phyloP scores from a whole-genome alignment of 2,329 filamentous ascomycete species.

The Ophiobolus disseminans region DNA sequence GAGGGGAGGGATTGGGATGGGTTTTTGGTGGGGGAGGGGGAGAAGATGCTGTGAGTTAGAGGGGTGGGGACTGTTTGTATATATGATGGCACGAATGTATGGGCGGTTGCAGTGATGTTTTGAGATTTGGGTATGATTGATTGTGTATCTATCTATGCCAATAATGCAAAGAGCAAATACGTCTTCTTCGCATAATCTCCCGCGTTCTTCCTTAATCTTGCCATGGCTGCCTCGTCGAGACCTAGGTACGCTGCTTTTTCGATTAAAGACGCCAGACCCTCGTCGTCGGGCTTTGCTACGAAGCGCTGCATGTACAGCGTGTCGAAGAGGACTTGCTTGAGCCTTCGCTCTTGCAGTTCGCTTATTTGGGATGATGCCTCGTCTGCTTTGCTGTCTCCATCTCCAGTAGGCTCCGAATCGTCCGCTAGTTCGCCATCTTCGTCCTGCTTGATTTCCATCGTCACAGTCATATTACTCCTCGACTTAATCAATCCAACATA shows the following conservation, averaged over 20 bases:
- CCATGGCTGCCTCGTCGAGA: constrained; percentile 57
- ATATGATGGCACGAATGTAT: not conserved
- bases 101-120: not conserved
- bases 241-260: constrained; percentile 54
- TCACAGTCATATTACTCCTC: not conserved
- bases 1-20: constrained; percentile 4
- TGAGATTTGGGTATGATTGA: not conserved
- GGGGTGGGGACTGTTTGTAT: too few relatives aligned
- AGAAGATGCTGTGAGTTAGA: not conserved
- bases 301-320: constrained; percentile 51
- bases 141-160: constrained; percentile 49
- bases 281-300: constrained; percentile 13
- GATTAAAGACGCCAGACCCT: not conserved
- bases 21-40: constrained; percentile 5
- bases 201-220: constrained; percentile 67
- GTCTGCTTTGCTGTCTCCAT: constrained; percentile 9
- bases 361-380: constrained; percentile 14
- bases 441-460: constrained; percentile 16
- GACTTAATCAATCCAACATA: constrained; percentile 45
- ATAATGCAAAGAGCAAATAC: constrained; percentile 78
- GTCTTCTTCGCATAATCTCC: constrained; percentile 85
- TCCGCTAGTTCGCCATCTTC: constrained; percentile 6
- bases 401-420: not conserved
- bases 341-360: constrained; percentile 30
- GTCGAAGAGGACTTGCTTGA: constrained; percentile 54